Conservation (phyloP, 1,284 basidiomycete species). For the Melampsora abietis-canadensis region DNA sequence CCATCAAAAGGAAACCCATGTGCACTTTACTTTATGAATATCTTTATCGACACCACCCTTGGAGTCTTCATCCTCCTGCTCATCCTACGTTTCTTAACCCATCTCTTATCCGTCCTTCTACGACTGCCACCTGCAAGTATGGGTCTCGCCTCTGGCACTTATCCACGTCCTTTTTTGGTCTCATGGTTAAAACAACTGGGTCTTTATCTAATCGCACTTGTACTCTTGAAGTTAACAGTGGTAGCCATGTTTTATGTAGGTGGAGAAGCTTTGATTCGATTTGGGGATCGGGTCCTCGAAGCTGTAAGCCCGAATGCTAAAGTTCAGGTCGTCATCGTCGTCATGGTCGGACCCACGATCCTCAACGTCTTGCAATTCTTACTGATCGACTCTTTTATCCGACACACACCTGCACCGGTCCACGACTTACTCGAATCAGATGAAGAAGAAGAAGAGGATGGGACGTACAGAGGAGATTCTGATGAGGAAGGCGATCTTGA, state of each 20-base stretch:
- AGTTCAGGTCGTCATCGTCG: slow-evolving; percentile 32
- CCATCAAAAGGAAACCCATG: slow-evolving; percentile 47
- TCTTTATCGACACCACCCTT: slow-evolving; percentile 87
- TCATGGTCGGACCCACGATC: slow-evolving; percentile 40
- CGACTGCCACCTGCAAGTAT: slow-evolving; percentile 60
- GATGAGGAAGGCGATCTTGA: slow-evolving; percentile 23
- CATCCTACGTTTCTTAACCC: slow-evolving; percentile 68
- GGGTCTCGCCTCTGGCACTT: slow-evolving; percentile 23
- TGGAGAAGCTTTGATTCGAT: slow-evolving; percentile 16
- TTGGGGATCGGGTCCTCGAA: slow-evolving; percentile 35
- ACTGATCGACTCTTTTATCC: slow-evolving; percentile 38
- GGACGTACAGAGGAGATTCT: background rate
- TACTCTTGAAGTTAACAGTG: slow-evolving; percentile 86
- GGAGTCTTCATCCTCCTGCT: slow-evolving; percentile 82
- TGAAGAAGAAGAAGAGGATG: background rate
- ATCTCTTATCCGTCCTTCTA: slow-evolving; percentile 65
- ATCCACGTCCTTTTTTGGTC: slow-evolving; percentile 51
- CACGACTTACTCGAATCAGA: slow-evolving; percentile 20
- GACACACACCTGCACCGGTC: slow-evolving; percentile 22
- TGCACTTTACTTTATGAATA: slow-evolving; percentile 78
- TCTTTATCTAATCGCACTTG: slow-evolving; percentile 76
- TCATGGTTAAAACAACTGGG: slow-evolving; percentile 80
- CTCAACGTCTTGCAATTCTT: slow-evolving; percentile 40
- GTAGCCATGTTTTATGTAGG: slow-evolving; percentile 66
- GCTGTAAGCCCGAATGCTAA: slow-evolving; percentile 27